Base-by-base conservation (phyloP, 2,329 filamentous ascomycete species). In the Fusarium concolor region DNA sequence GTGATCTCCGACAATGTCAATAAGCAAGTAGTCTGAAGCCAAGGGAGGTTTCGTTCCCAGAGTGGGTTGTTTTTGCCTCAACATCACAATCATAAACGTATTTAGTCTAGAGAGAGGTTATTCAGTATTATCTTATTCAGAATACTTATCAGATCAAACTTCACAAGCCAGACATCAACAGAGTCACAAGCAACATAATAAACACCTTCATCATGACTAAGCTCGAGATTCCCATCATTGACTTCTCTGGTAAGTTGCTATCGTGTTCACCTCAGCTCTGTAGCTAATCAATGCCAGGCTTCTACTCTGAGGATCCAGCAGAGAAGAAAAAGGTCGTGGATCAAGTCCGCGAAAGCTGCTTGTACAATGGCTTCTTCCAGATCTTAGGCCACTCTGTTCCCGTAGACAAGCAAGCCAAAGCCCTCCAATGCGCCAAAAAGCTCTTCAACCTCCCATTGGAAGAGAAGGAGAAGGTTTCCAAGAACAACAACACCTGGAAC, bases 401-500 rank as follows among this genome's bases (percentile, higher is more conserved):
- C 3, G 7, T 54, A 7, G 49, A 37, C 2, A 42, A 54, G 9
- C 38, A 57, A 37, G 17, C 37, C 6, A 54, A 57, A 22, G 49
- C 29, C 22, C 49, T 57, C 1, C 37, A 54, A 4, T 42, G 47
- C 2, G 29, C 54, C 15, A 57, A 57, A 12, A 54, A 57, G 24
- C 38, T 57, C 22, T 57, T 89, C 68, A 74, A 77, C 6, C 78
- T 87, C 7, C 79, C 83, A 0, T 68, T 80, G 3, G 78, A 81
- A 22, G 79, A 80, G 44, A 86, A 86, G 71, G 76, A 79, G 24
- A 77, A 78, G 60, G 74, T 84, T 10, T 77, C 75, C 55, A 79
- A 77, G 52, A 71, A 75, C 31, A 67, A 78, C 70, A 74, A 80
- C 69, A 75, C 76, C 60, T 77, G 79, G 71, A 81, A 84, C 67